Base-by-base conservation (phyloP, 495 filamentous ascomycete genomes). In the Podospora anserina region DNA sequence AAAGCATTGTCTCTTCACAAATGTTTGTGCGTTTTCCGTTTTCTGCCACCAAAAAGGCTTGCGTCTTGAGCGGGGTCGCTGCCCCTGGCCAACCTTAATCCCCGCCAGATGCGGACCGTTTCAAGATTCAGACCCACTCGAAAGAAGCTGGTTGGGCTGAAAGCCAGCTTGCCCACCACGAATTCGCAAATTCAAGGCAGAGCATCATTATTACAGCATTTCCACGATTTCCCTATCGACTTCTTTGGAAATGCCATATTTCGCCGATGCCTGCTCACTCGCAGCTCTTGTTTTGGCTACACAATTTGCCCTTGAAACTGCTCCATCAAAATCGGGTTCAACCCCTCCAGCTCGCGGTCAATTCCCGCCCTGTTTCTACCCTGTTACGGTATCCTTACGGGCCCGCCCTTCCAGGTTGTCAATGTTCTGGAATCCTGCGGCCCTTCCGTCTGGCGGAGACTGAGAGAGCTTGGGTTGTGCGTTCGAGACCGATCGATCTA, bases 41-140 rank as follows among this genome's bases (percentile, higher is more conserved):
- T 49, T 11, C 39, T 49, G 39, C 39, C 39, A 49, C 39, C 9
- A 49, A 49, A 13, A 39, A 11, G 34, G 5, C 11, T 11, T 11
- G 11, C 5, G 11, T 39, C 34, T 49, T 44, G 32, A 44, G 64
- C 54, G 64, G 64, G 39, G 39, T 6, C 9, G 39, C 39, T 49
- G 64, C 7, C 64, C 54, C 23, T 19, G 13, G 26, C 56, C 13
- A 16, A 26, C 55, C 56, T 66, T 61, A 60, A 66, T 63, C 34
- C 34, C 61, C 61, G 19, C 61, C n/a, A 53, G n/a, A 49, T 65
- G 65, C 54, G 32, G 56, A 61, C 44, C 32, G 65, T 66, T 66
- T 66, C 65, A 66, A 5, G 39, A 23, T 16, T 15, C 9, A 49
- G 65, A 49, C 57, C 65, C 65, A 66, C 56, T 49, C 27, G 4